A percentile compares a stretch with the other conserved stretches of the same genome.
phyloP scores from a whole-genome alignment of 2,329 filamentous ascomycete genomes.

The Albophoma yamanashiensis region DNA sequence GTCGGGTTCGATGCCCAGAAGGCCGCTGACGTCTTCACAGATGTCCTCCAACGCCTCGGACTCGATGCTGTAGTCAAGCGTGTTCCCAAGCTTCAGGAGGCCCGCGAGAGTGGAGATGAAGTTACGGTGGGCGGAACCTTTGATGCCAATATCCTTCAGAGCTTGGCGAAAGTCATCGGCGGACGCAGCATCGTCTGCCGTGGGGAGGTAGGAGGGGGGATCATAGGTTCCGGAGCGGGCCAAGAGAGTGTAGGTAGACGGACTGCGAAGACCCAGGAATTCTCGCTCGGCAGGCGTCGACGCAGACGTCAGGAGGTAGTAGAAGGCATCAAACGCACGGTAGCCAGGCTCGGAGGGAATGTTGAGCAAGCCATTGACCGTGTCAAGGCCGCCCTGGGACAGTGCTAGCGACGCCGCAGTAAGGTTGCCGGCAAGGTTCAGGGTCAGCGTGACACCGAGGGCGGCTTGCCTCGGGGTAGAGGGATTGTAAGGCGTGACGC shows the following conservation, averaged over 20 bases:
- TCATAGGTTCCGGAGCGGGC: slow-evolving; percentile 76
- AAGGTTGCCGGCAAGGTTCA: slow-evolving; percentile 71
- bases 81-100: slow-evolving; percentile 84
- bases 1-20: slow-evolving; percentile 81
- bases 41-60: slow-evolving; percentile 74
- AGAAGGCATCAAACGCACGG: slow-evolving; percentile 94
- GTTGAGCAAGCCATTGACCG: slow-evolving; percentile 64
- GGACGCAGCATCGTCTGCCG: slow-evolving; percentile 82
- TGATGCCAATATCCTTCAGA: slow-evolving; percentile 87
- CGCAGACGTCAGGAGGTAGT: slow-evolving; percentile 87
- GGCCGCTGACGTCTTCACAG: slow-evolving; percentile 79
- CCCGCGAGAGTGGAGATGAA: slow-evolving; percentile 80
- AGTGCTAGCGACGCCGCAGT: slow-evolving; percentile 66
- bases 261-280: slow-evolving; percentile 69
- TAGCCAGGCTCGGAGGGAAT: slow-evolving; percentile 72
- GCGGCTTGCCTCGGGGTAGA: slow-evolving; percentile 70
- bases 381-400: slow-evolving; percentile 82
- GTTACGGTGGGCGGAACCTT: slow-evolving; percentile 69
- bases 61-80: slow-evolving; percentile 74
- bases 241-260: slow-evolving; percentile 68
- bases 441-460: slow-evolving; percentile 68
- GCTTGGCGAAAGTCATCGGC: slow-evolving; percentile 87
- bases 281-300: slow-evolving; percentile 84
- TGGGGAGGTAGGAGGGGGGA: slow-evolving; percentile 80
- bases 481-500: slow-evolving; percentile 83